A percentile compares a stretch with the other conserved stretches of the same genome.
These are phyloP conservation scores for Talaromyces sp. DNA, from an alignment of 2,329 filamentous ascomycete species.

Conservation along the genomic window DNA sequence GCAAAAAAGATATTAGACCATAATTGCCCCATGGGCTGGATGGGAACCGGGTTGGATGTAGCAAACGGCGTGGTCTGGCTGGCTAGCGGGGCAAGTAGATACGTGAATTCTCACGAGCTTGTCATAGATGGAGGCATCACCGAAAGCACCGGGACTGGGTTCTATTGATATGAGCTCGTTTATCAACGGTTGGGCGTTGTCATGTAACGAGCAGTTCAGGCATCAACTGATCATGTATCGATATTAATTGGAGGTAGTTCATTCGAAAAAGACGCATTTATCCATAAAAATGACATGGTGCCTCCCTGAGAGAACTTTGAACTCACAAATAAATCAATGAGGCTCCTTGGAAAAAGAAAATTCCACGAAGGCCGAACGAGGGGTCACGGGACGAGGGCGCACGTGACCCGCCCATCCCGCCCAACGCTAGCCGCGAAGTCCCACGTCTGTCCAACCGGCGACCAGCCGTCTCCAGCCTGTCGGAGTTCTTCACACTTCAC, in stretches of 20 bases:
- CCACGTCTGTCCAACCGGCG: neutral
- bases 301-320: too few species aligned
- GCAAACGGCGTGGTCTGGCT: constrained; percentile 68
- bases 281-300: too few species aligned
- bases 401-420: neutral
- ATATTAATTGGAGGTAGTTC: neutral
- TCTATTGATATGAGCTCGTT: neutral
- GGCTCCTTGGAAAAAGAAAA: too few species aligned
- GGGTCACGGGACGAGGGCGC: neutral
- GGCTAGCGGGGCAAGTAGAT: constrained; percentile 64
- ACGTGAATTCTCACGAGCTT: constrained; percentile 68
- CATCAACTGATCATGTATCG: neutral
- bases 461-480: constrained; percentile 8
- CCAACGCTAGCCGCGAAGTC: neutral
- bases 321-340: too few species aligned
- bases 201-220: neutral
- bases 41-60: constrained; percentile 52
- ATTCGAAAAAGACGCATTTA: neutral
- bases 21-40: constrained; percentile 37
- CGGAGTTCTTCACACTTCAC: constrained; percentile 9
- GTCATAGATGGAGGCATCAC: constrained; percentile 26
- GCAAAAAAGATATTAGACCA: constrained; percentile 1
- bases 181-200: neutral
- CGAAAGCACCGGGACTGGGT: constrained; percentile 16
- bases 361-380: neutral